These are phyloP conservation scores for Psilocybe sp. DNA, from an alignment of 768 basidiomycete species.

Conservation along the genomic window DNA sequence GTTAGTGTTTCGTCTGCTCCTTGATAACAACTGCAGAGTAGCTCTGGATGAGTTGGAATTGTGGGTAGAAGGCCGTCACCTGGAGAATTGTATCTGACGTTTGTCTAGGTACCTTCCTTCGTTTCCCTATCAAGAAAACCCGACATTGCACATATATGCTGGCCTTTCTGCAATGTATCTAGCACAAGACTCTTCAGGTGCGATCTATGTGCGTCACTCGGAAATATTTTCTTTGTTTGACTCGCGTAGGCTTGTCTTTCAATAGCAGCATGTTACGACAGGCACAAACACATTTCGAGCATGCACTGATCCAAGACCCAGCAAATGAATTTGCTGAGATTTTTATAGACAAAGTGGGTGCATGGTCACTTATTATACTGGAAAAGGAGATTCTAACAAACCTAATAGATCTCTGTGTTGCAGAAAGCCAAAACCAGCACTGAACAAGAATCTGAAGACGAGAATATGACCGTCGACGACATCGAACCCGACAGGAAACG, in stretches of 20 bases:
- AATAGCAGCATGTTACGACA: conserved; percentile 41
- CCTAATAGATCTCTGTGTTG: conserved; percentile 17
- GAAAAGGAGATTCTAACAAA: conserved; percentile 1
- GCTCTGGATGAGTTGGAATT: conserved; percentile 86
- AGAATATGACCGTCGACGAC: conserved; percentile 23
- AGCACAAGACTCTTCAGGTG: conserved; percentile 36
- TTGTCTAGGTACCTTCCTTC: conserved; percentile 74
- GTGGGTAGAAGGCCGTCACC: conserved; percentile 38
- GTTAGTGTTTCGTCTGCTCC: conserved; percentile 64
- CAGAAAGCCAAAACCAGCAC: conserved; percentile 12
- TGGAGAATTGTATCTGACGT: background rate
- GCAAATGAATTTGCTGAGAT: conserved; percentile 48
- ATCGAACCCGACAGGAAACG: conserved; percentile 22
- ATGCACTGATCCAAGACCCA: conserved; percentile 57
- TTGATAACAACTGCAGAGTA: conserved; percentile 52
- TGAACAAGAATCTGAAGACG: conserved; percentile 33
- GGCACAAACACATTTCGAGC: conserved; percentile 65
- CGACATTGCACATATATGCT: conserved; percentile 78
- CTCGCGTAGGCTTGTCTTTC: conserved; percentile 7
- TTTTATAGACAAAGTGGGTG: conserved; percentile 51
- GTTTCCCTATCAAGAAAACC: conserved; percentile 83
- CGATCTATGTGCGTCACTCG: background rate
- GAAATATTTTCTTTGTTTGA: background rate
- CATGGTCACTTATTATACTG: background rate
- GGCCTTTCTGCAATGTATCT: conserved; percentile 69